These are phyloP conservation scores for Solanum megistacrolobum DNA, from an alignment of 257 asterid species.

Conservation along the genomic window DNA sequence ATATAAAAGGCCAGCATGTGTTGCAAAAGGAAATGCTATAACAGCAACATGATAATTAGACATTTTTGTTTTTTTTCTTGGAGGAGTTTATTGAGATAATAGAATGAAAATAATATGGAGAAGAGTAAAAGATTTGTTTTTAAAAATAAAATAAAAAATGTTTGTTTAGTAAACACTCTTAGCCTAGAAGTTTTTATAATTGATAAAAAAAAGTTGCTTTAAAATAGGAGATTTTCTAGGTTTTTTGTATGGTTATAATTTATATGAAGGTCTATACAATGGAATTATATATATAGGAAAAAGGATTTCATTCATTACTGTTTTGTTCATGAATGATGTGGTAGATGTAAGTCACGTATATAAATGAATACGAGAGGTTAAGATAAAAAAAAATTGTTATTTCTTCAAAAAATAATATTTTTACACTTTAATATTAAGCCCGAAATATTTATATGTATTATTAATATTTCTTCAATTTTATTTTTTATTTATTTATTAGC, in stretches of 20 bases:
- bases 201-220: not conserved
- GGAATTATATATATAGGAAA: not conserved
- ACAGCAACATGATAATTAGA: slow-evolving; percentile 30
- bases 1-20: slow-evolving; percentile 41
- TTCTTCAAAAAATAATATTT: too few species aligned
- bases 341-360: too few species aligned
- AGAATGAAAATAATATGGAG: not conserved
- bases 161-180: not conserved
- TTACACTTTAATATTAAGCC: too few species aligned
- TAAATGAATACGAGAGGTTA: too few species aligned
- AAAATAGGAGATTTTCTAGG: not conserved
- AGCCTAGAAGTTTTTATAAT: not conserved
- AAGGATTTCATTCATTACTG: not conserved
- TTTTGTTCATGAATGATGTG: too few species aligned
- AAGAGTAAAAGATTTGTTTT: not conserved
- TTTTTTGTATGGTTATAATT: not conserved
- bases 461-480: too few species aligned
- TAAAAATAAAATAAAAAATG: too few species aligned
- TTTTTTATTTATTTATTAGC: too few species aligned
- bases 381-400: too few species aligned
- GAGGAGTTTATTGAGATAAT: not conserved
- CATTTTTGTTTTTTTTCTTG: not conserved
- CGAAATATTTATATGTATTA: too few species aligned
- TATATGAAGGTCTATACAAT: too few species aligned
- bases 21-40: slow-evolving; percentile 46